Base-by-base conservation (phyloP, 768 basidiomycete species). In the Lactifluus pinguis region DNA sequence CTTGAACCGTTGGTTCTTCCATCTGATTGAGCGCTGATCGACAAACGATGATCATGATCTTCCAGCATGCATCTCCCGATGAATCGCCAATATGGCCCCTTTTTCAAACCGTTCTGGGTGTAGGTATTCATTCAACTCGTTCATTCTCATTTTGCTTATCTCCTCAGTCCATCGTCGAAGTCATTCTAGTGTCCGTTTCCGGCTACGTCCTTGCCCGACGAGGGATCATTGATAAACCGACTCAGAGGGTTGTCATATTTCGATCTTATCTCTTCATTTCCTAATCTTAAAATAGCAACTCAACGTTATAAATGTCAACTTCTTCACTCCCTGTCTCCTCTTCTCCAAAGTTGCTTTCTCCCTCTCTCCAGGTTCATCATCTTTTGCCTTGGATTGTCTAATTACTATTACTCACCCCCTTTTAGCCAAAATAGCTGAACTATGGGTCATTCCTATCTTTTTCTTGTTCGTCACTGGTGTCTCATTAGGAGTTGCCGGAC, bases 281-380 rank as follows among this genome's bases (percentile, higher is more conserved):
- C 25, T 53, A 6, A 52, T n/a, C 32, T 36, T 25, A 47, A 29
- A 41, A 29, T 68, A 89, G 88, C 81, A 84, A 80, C 75, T 92
- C 19, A 92, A 92, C 68, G 77, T 81, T 21, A 74, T 95, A 55
- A 95, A 95, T 71, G 83, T 95, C 29, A 88, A 88, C 0, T 81
- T 98, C 36, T 97, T 98, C 74, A 92, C 89, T 0, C 89, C 90
- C 0, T 86, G 88, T 0, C 81, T 95, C 6, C 76, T 95, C 36
- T 95, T 95, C 74, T 93, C 90, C 13, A 98, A 97, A 75, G 93
- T 98, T 21, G 95, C 95, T 0, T 95, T 95, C 75, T 91, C 87
- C 70, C 62, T 74, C 10, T 71, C 73, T 15, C 93, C 95, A 70
- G 82, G 88, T 82, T 65, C 39, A 78, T 68, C 4, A 13, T 19